Evolutionary conservation across 2,329 filamentous ascomycete genomes (phyloP).

Genomic region (Coniochaeta ligniaria): DNA sequence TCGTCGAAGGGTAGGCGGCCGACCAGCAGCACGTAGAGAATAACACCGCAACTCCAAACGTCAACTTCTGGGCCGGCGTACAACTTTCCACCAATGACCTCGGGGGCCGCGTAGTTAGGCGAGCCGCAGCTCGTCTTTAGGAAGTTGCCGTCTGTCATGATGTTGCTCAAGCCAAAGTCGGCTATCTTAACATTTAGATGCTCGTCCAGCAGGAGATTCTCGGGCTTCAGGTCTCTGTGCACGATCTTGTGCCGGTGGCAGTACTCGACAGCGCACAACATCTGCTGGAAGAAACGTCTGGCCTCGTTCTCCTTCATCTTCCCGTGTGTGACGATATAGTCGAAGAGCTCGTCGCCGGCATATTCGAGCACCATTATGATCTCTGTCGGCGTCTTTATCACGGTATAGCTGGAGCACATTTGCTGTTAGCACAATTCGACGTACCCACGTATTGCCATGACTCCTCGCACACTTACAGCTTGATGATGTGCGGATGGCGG

Average conservation of each 20-base stretch:
- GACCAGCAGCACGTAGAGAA: conserved; percentile 75
- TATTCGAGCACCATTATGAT: conserved; percentile 99
- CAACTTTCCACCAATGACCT: conserved; percentile 95
- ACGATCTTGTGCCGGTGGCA: conserved; percentile 99
- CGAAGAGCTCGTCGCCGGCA: conserved; percentile 91
- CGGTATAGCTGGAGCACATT: conserved; percentile 64
- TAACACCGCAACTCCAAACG: conserved; percentile 95
- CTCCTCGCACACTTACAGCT: conserved; percentile 83
- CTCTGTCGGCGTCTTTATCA: conserved; percentile 88
- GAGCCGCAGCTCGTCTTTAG: conserved; percentile 97
- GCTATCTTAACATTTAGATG: conserved; percentile 98
- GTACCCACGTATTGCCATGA: no score
- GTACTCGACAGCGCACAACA: conserved; percentile 97
- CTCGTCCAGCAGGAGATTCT: conserved; percentile 91
- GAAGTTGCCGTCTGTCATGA: conserved; percentile 99
- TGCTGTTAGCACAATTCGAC: conserved; percentile 15
- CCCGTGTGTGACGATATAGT: conserved; percentile 94
- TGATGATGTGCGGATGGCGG: conserved; percentile 97
- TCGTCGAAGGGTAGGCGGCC: conserved; percentile 92
- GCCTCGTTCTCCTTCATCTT: conserved; percentile 86
- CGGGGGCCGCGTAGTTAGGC: conserved; percentile 95
- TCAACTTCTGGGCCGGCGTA: conserved; percentile 97
- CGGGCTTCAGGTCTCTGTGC: conserved; percentile 93
- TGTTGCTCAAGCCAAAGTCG: conserved; percentile 97
- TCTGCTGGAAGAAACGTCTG: conserved; percentile 98